A percentile compares a stretch with the other conserved stretches of the same genome.
These are phyloP conservation scores for Suillus lakei DNA, from an alignment of 768 basidiomycete species.

Conservation along the genomic window DNA sequence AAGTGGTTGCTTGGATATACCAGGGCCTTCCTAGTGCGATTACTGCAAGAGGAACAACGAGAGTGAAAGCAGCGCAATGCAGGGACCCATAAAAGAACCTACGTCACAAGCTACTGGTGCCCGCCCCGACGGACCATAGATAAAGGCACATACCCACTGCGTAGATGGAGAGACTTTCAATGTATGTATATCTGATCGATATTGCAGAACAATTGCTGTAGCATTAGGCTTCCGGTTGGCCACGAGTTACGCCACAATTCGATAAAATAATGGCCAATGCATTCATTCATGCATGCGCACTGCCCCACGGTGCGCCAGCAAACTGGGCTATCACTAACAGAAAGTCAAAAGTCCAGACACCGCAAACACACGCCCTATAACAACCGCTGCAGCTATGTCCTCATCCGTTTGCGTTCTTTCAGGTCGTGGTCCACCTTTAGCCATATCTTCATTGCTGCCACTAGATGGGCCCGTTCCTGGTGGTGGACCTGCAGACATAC, in stretches of 20 bases:
- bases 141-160: not conserved
- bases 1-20: not conserved
- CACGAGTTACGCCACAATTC: not conserved
- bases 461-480: not conserved
- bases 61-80: not conserved
- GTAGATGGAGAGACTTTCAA: not conserved
- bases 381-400: constrained; percentile 28
- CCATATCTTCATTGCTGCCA: constrained; percentile 6
- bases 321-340: constrained; percentile 27
- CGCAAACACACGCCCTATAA: constrained; percentile 27
- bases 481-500: constrained; percentile 12
- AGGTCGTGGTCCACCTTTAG: not conserved
- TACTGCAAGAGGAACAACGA: not conserved
- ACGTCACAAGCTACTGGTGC: not conserved
- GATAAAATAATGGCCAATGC: not conserved
- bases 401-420: constrained; percentile 18
- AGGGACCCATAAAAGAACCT: not conserved
- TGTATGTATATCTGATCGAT: not conserved
- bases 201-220: not conserved
- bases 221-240: not conserved
- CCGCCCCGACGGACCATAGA: too few species aligned
- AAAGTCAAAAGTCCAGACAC: constrained; percentile 33
- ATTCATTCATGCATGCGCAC: constrained; percentile 2
- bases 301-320: constrained; percentile 9
- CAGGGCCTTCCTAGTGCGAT: not conserved